Evolutionary conservation across 441 rosid genomes (phyloP).

Genomic region (Mallotus repandus): DNA sequence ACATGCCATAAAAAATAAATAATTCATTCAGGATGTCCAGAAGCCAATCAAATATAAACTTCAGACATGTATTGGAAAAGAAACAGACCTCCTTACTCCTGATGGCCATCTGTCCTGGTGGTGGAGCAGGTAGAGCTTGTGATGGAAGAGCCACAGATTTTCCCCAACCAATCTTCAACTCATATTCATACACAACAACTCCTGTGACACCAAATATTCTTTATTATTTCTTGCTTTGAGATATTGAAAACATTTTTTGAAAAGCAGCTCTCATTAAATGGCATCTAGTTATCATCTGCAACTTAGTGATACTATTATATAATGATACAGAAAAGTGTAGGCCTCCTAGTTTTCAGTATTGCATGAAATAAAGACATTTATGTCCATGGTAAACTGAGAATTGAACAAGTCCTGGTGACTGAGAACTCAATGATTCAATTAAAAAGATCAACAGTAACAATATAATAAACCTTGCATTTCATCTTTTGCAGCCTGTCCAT

Average conservation of each 20-base stretch:
- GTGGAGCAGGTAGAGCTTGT: constrained; percentile 99
- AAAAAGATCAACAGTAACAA: constrained; percentile 2
- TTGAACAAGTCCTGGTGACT: not conserved
- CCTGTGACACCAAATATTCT: constrained; percentile 48
- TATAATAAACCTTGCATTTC: constrained; percentile 92
- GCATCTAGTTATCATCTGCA: not conserved
- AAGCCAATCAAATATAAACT: constrained; percentile 15
- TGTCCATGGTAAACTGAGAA: not conserved
- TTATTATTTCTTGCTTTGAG: constrained; percentile 12
- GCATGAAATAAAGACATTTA: not conserved
- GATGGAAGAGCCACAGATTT: constrained; percentile 99
- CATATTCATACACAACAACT: constrained; percentile 92
- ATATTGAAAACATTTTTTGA: constrained; percentile 16
- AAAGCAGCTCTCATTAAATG: constrained; percentile 1
- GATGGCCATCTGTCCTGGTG: constrained; percentile 99
- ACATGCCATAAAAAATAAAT: not conserved
- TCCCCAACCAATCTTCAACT: constrained; percentile 99
- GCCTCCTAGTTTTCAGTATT: not conserved
- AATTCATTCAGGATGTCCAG: not conserved
- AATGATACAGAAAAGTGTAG: not conserved
- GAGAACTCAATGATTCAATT: not conserved
- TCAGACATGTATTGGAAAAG: constrained; percentile 22
- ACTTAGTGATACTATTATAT: not conserved
- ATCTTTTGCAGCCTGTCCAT: constrained; percentile 99
- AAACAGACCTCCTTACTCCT: constrained; percentile 95